Evolutionary conservation across 2,329 filamentous ascomycete species (phyloP).

Genomic region (Aspergillus awamori): DNA sequence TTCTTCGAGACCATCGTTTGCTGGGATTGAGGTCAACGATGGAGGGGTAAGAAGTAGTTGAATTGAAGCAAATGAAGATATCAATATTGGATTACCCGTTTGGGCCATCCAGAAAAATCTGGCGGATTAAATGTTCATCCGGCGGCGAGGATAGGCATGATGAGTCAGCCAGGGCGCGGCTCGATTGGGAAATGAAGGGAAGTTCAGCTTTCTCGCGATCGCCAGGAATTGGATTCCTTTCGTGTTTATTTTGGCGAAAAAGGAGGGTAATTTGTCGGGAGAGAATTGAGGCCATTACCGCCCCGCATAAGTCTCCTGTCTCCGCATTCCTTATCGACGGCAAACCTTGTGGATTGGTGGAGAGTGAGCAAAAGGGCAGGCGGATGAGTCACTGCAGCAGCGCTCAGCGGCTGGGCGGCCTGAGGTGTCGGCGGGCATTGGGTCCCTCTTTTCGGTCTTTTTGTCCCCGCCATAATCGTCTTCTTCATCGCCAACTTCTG

Average conservation of each 20-base stretch:
- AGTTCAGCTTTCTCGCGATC: too few species aligned
- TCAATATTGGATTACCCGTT: background rate
- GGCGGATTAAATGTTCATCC: conserved; percentile 18
- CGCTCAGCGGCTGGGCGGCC: background rate
- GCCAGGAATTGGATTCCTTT: too few species aligned
- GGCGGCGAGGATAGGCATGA: background rate
- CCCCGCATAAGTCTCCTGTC: too few species aligned
- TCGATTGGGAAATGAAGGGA: background rate
- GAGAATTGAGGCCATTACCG: too few species aligned
- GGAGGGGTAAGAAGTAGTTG: conserved; percentile 29
- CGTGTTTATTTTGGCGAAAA: too few species aligned
- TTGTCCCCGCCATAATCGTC: background rate
- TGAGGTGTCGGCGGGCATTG: background rate
- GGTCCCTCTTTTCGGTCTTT: background rate
- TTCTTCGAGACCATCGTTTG: conserved; percentile 55
- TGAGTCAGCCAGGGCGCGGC: too few species aligned
- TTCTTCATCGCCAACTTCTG: background rate
- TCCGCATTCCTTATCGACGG: too few species aligned
- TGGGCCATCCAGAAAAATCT: conserved; percentile 12
- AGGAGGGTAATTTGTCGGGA: too few species aligned
- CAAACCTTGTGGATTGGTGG: too few species aligned
- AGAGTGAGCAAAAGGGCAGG: background rate
- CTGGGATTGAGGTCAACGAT: background rate
- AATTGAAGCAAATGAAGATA: conserved; percentile 34
- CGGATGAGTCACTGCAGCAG: conserved; percentile 8